Conservation (phyloP, 2,329 filamentous ascomycete species). For the Pseudogymnoascus sp. region DNA sequence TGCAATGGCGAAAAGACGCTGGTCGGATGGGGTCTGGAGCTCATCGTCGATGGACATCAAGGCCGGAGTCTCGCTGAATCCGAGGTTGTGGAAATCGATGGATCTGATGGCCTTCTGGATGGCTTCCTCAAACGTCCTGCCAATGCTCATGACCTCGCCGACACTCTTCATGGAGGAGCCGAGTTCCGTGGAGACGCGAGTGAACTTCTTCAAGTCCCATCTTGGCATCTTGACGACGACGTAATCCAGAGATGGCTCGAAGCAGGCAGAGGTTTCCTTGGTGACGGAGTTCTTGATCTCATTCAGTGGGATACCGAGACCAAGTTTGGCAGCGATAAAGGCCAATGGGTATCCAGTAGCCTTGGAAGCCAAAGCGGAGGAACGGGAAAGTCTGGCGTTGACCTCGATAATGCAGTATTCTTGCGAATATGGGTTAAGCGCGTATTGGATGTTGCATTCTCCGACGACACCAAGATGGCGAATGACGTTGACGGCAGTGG, state of each 20-base stretch:
- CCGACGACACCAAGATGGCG: conserved; percentile 94
- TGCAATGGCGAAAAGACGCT: conserved; percentile 92
- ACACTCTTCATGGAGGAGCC: conserved; percentile 99
- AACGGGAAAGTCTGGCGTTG: conserved; percentile 91
- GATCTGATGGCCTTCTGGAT: conserved; percentile 96
- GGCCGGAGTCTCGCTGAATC: conserved; percentile 78
- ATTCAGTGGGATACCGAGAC: conserved; percentile 88
- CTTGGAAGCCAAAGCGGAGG: conserved; percentile 91
- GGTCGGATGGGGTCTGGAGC: conserved; percentile 93
- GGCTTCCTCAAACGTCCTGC: conserved; percentile 92
- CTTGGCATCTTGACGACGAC: conserved; percentile 97
- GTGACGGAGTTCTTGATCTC: conserved; percentile 96
- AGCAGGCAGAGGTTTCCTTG: conserved; percentile 91
- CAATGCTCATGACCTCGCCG: conserved; percentile 97
- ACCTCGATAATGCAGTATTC: conserved; percentile 99
- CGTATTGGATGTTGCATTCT: conserved; percentile 99
- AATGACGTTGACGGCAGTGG: conserved; percentile 94
- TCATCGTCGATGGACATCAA: conserved; percentile 95
- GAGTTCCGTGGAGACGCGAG: conserved; percentile 86
- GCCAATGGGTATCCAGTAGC: conserved; percentile 93
- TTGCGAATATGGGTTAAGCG: conserved; percentile 84
- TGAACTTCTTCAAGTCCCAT: conserved; percentile 99
- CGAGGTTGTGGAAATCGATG: conserved; percentile 90
- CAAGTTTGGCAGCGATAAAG: conserved; percentile 94
- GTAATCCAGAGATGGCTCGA: conserved; percentile 96